phyloP scores from a whole-genome alignment of 768 basidiomycete genomes.

The Pulveroboletus sp. region DNA sequence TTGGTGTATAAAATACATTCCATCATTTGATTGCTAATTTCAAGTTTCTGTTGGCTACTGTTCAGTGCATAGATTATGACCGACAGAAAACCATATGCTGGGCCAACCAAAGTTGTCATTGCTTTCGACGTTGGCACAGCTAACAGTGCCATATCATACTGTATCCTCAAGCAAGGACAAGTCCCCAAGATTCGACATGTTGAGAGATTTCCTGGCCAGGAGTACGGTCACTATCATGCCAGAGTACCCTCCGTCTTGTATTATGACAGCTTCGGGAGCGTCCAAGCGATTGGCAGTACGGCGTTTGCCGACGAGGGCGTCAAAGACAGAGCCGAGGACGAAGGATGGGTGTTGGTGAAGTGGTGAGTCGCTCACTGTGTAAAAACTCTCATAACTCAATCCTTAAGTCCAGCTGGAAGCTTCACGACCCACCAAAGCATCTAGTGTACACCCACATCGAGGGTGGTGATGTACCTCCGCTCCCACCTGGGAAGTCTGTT shows the following conservation, averaged over 20 bases:
- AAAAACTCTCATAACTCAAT: background rate
- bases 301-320: slow-evolving; percentile 26
- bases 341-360: slow-evolving; percentile 39
- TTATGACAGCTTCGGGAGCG: slow-evolving; percentile 39
- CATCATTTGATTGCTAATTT: background rate
- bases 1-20: no score
- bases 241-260: slow-evolving; percentile 48
- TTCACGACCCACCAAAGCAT: slow-evolving; percentile 36
- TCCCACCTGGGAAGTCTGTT: slow-evolving; percentile 39
- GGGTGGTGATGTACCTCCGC: slow-evolving; percentile 34
- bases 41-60: background rate
- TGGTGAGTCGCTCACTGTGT: slow-evolving; percentile 26
- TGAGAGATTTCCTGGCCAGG: slow-evolving; percentile 38
- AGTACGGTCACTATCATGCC: slow-evolving; percentile 39
- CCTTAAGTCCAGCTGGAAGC: slow-evolving; percentile 28
- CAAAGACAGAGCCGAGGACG: slow-evolving; percentile 37
- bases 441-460: slow-evolving; percentile 24
- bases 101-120: slow-evolving; percentile 20
- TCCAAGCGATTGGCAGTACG: slow-evolving; percentile 40
- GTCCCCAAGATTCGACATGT: slow-evolving; percentile 33
- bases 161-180: slow-evolving; percentile 39
- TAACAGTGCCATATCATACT: slow-evolving; percentile 37
- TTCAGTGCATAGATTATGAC: background rate
- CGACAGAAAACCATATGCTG: background rate
- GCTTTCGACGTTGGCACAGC: slow-evolving; percentile 41